Conservation (phyloP, 345 rosid genomes). For the Pseudoturritis turrita region DNA sequence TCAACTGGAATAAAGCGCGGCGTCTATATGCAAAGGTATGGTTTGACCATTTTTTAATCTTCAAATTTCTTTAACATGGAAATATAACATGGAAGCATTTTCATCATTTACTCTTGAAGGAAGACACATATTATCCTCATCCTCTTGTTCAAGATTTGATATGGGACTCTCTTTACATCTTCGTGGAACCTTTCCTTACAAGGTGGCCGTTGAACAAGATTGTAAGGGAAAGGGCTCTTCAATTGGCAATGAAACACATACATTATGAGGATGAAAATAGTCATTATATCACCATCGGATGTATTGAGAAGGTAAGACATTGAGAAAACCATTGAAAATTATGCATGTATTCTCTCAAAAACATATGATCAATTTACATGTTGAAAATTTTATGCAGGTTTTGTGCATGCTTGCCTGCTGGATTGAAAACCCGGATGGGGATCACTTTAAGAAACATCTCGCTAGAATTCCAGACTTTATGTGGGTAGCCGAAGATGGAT, state of each 20-base stretch:
- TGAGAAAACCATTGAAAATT: neutral
- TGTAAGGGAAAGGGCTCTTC: conserved; percentile 43
- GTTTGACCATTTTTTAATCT: neutral
- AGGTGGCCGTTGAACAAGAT: conserved; percentile 57
- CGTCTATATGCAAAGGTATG: conserved; percentile 47
- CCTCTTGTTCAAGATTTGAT: conserved; percentile 47
- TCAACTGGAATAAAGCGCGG: conserved; percentile 53
- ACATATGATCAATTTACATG: too few species aligned
- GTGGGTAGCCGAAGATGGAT: conserved; percentile 71
- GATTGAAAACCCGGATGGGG: conserved; percentile 60
- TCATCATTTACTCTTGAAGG: conserved; percentile 32
- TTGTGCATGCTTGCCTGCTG: conserved; percentile 60
- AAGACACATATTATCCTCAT: conserved; percentile 57
- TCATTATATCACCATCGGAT: conserved; percentile 45
- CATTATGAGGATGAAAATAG: conserved; percentile 60
- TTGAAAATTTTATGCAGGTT: conserved; percentile 12
- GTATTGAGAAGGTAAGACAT: conserved; percentile 47
- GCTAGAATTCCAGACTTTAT: conserved; percentile 47
- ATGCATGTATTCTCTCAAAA: neutral
- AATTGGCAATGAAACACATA: conserved; percentile 44
- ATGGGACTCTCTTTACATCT: conserved; percentile 45
- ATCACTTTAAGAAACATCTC: conserved; percentile 51
- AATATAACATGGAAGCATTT: too few species aligned
- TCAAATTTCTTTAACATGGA: neutral
- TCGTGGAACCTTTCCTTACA: conserved; percentile 47